Base-by-base conservation (phyloP, 441 rosid species). In the Populus hybrid region DNA sequence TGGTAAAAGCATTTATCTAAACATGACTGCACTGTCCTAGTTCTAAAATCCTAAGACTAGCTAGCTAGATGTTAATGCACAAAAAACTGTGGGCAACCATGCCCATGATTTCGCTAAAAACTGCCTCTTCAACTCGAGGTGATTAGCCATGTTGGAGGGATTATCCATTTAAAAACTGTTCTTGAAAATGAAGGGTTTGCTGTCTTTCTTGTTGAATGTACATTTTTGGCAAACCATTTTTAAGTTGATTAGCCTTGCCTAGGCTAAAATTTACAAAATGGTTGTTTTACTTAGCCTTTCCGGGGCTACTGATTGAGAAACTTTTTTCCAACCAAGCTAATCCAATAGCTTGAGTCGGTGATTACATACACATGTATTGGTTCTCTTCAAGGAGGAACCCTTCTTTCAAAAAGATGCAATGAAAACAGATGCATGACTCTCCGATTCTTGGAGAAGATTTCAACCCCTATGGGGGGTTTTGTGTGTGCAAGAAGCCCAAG, bases 381-480 rank as follows among this genome's bases (percentile, higher is more conserved):
- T 87, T 84, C 84, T 83, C 88, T 85, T 75, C 79, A 78, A 75
- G 83, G 82, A 87, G 50, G 57, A 87, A 82, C 94, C 75, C n/a
- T 79, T 80, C 71, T 79, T 82, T 77, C 64, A 86, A 78, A 79
- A 84, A 76, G 82, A 86, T 72, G 82, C 86, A 86, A 75, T 59
- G 63, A 75, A 81, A 79, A 82, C 80, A 82, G 78, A 90, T 87
- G 83, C 91, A 89, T 86, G 88, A 80, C 79, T 83, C 89, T 82
- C 86, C 86, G 79, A 70, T 77, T 82, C 85, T 74, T 64, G 85
- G 90, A 85, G 84, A 83, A 75, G 85, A 82, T 26, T 77, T 78
- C 63, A 79, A 84, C 90, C 91, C 91, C 89, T 85, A 85, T 70
- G 85, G 90, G 79, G 93, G 91, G 88, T 85, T 77, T 85, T 71